Evolutionary conservation across 1,284 basidiomycete genomes (phyloP).

Genomic region (Cystobasidium sp.): DNA sequence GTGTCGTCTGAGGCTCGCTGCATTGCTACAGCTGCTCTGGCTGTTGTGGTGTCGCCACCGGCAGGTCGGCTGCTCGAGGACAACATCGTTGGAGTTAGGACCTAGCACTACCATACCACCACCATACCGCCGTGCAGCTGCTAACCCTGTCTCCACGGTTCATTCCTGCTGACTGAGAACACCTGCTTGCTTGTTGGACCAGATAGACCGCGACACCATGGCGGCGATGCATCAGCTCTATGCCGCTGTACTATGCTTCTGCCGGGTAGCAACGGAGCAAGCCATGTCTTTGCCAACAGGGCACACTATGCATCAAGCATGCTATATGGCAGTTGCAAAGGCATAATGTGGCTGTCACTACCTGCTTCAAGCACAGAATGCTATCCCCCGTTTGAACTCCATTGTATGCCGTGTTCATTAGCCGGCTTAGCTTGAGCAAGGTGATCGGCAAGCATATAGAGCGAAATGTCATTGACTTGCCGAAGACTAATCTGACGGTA

Average conservation of each 20-base stretch:
- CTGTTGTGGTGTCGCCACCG: too few relatives aligned
- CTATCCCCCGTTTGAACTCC: background rate
- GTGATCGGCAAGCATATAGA: background rate
- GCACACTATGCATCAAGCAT: background rate
- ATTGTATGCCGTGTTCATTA: background rate
- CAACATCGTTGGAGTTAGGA: too few relatives aligned
- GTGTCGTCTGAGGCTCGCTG: too few relatives aligned
- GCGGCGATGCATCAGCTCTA: background rate
- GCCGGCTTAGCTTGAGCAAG: background rate
- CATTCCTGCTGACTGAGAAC: too few relatives aligned
- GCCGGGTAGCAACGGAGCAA: slow-evolving; percentile 18
- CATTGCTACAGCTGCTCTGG: too few relatives aligned
- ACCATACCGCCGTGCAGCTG: too few relatives aligned
- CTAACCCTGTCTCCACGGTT: too few relatives aligned
- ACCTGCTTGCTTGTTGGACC: too few relatives aligned
- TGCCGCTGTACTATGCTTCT: background rate
- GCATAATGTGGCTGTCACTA: background rate
- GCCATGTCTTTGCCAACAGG: background rate
- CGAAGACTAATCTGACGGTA: too few relatives aligned
- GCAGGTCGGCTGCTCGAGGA: too few relatives aligned
- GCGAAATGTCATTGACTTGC: background rate
- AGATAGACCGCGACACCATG: background rate
- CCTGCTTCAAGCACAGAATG: background rate
- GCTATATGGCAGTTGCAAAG: background rate
- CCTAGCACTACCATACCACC: too few relatives aligned